These are phyloP conservation scores for Acanthamoeba lenticulata DNA, from an alignment of 208 protist genomes.

Conservation along the genomic window DNA sequence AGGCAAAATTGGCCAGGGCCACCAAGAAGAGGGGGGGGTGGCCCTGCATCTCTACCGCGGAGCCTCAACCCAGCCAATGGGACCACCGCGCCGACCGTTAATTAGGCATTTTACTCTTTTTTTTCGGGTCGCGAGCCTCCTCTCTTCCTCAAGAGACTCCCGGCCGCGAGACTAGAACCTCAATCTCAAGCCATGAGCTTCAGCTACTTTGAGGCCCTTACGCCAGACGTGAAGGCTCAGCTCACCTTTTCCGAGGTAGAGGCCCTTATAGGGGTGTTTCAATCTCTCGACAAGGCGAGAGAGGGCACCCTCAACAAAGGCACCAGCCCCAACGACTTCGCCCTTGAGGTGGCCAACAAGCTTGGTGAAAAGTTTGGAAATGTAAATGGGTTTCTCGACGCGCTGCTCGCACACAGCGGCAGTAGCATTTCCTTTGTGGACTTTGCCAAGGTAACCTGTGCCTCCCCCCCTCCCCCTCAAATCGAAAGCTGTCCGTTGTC, in stretches of 20 bases:
- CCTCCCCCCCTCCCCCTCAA: neutral
- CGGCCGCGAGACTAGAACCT: no score
- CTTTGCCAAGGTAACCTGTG: neutral
- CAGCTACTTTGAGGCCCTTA: conserved; percentile 26
- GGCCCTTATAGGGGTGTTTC: neutral
- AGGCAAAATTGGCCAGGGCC: no score
- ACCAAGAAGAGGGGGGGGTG: no score
- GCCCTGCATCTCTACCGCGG: no score
- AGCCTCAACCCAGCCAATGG: no score
- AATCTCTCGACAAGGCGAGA: neutral
- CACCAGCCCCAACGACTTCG: neutral
- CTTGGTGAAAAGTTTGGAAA: neutral
- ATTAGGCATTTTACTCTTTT: no score
- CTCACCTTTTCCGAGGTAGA: conserved; percentile 61
- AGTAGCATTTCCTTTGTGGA: neutral
- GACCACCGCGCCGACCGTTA: no score
- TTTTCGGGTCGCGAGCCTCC: no score
- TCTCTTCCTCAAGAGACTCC: no score
- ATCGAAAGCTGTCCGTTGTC: neutral
- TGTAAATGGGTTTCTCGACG: conserved; percentile 9
- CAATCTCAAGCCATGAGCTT: conserved; percentile 24
- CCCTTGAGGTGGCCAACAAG: neutral
- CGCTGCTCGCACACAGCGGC: neutral
- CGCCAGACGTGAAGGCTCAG: neutral
- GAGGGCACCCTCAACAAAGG: neutral